phyloP scores from a whole-genome alignment of 2,329 filamentous ascomycete genomes.

The Chrysoporthe puriensis region DNA sequence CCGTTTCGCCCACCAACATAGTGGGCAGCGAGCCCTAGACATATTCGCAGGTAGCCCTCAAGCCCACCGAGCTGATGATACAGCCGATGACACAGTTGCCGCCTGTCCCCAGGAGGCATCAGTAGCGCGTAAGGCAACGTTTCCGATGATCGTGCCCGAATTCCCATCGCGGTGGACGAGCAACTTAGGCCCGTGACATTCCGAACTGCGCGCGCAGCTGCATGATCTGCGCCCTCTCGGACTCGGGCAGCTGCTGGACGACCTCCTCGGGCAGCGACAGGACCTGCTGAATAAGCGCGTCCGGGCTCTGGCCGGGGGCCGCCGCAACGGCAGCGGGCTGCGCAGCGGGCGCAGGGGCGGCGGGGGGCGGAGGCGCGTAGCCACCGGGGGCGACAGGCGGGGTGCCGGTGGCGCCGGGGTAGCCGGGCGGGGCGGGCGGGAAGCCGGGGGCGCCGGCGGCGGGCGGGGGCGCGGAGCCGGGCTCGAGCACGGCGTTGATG shows the following conservation, averaged over 20 bases:
- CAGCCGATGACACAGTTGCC: neutral
- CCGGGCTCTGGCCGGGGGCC: conserved; percentile 56
- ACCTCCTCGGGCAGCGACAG: conserved; percentile 78
- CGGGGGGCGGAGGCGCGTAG: conserved; percentile 49
- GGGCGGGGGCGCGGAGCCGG: conserved; percentile 44
- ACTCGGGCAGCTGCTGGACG: conserved; percentile 77
- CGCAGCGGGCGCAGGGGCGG: conserved; percentile 37
- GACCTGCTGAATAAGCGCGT: conserved; percentile 79
- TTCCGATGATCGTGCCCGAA: neutral
- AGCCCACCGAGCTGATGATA: neutral
- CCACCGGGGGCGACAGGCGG: conserved; percentile 50
- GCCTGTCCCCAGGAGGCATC: neutral
- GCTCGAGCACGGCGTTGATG: conserved; percentile 79
- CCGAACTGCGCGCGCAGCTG: conserved; percentile 61
- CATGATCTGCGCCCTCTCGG: conserved; percentile 79
- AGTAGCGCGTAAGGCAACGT: neutral
- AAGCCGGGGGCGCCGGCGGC: conserved; percentile 38
- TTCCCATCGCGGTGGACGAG: neutral
- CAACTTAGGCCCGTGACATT: conserved; percentile 11
- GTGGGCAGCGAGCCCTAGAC: no score
- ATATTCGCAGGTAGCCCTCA: no score
- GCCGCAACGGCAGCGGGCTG: conserved; percentile 46
- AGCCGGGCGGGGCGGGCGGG: conserved; percentile 42
- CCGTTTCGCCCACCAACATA: no score
- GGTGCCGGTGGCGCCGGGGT: conserved; percentile 48